Evolutionary conservation across 495 filamentous ascomycete species (phyloP).

Genomic region (Lindgomyces ingoldianus): DNA sequence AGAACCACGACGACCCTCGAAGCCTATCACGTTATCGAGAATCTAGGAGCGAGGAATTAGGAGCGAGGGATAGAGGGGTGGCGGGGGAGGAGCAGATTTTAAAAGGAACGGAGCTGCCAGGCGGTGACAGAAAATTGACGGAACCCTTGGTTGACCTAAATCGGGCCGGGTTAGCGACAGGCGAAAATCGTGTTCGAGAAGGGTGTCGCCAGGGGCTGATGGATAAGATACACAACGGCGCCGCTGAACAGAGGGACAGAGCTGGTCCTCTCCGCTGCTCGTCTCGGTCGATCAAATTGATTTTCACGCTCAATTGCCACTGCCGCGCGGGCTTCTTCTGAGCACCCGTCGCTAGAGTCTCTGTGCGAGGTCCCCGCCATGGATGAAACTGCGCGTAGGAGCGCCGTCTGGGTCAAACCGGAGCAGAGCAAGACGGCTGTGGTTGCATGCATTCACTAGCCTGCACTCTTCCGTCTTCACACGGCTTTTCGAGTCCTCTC

Average conservation of each 20-base stretch:
- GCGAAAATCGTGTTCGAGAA: slow-evolving; percentile 27
- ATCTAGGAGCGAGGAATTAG: slow-evolving; percentile 11
- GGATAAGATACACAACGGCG: background rate
- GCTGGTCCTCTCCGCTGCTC: background rate
- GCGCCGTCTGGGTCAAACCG: slow-evolving; percentile 20
- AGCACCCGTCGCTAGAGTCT: background rate
- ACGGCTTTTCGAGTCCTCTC: background rate
- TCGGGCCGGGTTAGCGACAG: slow-evolving; percentile 22
- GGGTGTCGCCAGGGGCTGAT: background rate
- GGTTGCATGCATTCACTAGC: background rate
- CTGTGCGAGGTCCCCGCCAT: background rate
- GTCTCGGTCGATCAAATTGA: background rate
- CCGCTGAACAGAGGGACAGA: background rate
- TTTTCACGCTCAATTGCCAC: slow-evolving; percentile 15
- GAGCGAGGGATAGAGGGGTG: background rate
- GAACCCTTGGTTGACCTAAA: slow-evolving; percentile 21
- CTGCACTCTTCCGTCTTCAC: background rate
- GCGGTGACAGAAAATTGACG: slow-evolving; percentile 32
- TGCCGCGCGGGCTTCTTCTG: background rate
- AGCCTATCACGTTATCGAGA: background rate
- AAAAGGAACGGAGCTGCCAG: slow-evolving; percentile 11
- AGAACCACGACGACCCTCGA: background rate
- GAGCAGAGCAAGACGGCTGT: background rate
- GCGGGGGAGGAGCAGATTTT: slow-evolving; percentile 12
- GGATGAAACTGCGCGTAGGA: slow-evolving; percentile 3